Percentiles rank a stretch among this genome's conserved stretches.
Evolutionary conservation across 1,139 yeast species (phyloP).

Genomic region (Kazachstania sp.): DNA sequence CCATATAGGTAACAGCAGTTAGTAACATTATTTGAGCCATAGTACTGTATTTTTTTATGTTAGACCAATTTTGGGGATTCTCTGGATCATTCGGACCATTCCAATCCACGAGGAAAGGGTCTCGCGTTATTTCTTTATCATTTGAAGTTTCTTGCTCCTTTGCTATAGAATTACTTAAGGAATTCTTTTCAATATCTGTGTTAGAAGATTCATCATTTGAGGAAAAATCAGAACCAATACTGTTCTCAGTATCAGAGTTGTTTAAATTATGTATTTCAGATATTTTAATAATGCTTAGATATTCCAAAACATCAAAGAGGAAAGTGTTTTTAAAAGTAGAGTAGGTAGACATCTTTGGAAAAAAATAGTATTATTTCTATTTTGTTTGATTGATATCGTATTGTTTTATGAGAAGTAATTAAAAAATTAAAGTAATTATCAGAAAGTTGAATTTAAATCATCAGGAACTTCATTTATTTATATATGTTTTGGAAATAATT

Average conservation of each 20-base stretch:
- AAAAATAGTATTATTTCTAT: no score
- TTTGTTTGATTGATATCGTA: not conserved
- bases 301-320: constrained; percentile 8
- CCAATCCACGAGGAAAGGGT: constrained; percentile 42
- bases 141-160: not conserved
- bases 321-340: constrained; percentile 9
- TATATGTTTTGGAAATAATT: no score
- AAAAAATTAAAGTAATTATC: not conserved
- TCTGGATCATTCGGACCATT: constrained; percentile 40
- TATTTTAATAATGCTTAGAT: constrained; percentile 3
- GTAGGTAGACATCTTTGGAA: not conserved
- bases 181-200: not conserved
- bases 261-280: constrained; percentile 2
- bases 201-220: not conserved
- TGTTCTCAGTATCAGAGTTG: not conserved
- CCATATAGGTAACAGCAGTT: constrained; percentile 49
- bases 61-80: constrained; percentile 52
- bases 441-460: no score
- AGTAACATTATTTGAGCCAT: constrained; percentile 38
- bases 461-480: no score
- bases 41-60: constrained; percentile 34
- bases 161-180: not conserved
- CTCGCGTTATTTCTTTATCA: constrained; percentile 19
- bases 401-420: not conserved
- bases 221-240: not conserved